Base-by-base conservation (phyloP, 2,329 filamentous ascomycete species). In the Phaeosphaeria sp. region DNA sequence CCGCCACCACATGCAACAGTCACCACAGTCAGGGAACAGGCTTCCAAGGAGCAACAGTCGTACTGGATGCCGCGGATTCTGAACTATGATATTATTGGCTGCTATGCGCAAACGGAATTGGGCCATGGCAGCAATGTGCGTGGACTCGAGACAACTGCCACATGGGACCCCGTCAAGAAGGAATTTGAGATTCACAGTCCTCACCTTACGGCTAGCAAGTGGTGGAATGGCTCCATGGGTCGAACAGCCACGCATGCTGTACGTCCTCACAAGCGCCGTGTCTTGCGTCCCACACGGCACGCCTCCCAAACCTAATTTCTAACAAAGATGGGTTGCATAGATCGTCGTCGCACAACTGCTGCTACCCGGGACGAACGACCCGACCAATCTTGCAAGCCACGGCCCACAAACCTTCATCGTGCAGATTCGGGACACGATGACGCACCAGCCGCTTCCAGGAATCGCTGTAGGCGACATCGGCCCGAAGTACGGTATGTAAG, bases 401-500 rank as follows among this genome's bases (percentile, higher is more conserved):
- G 83, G 83, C 9, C 81, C 82, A 33, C 83, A 84, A 67, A 78
- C 81, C 15, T 85, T 85, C 64, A 79, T 84, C 55, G 77, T 84
- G 18, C 83, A 82, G 65, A 82, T 84, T 51, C 76, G 83, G 51
- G 79, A 84, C 62, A 72, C 78, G 67, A 77, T 80, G 55, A 83
- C 80, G 1, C 79, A 84, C 57, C 72, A 79, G 59, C 79, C 82
- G 13, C 64, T 84, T 5, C 62, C 77, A 5, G 81, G 81, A 1
- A 81, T 85, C 52, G 78, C 80, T 2, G 80, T 85, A 17, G 82
- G 82, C n/a, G 82, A 85, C 58, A 84, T 85, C 62, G 83, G 83
- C 2, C 81, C 82, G n/a, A 85, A 84, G 56, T 84, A 84, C 64
- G 83, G 53, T 55, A 39, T 15, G 53, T 55, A 39, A n/a, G 25